Base-by-base conservation (phyloP, 202 grass and related monocot genomes). In the Panicum virgatum region DNA sequence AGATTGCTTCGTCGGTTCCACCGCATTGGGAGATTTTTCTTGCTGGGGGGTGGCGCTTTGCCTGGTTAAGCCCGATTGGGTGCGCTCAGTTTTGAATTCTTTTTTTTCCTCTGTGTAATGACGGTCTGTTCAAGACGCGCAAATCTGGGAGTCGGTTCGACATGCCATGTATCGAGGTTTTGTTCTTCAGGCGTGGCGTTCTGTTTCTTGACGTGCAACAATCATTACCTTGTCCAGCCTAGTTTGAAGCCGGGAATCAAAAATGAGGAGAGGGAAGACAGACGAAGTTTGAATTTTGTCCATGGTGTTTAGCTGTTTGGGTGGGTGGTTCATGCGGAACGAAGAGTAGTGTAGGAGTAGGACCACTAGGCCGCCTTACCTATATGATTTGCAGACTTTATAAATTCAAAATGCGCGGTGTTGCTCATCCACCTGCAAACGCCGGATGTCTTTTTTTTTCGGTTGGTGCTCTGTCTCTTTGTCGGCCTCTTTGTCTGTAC, bases 71-170 rank as follows among this genome's bases (percentile, higher is more conserved):
- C 23, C 23, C 42, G 23, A 27, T 5, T 27, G 15, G 48, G 19
- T 38, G 19, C 48, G 30, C n/a, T 26, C 20, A 16, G 51, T 75
- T 75, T 75, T 57, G 47, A 50, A 13, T 19, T 26, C 3, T 66
- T 42, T 0, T 0, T 12, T 12, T 38, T n/a, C n/a, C 0, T 12
- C 50, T 36, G 0, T 19, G 30, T 46, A 3, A n/a, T n/a, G 3
- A 4, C 3, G 36, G 9, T 18, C 1, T n/a, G 42, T n/a, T 37
- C 11, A 4, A 13, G 15, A 12, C 59, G 14, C 10, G 19, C 50
- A 20, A 72, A 72, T 72, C 47, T 36, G 46, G 14, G 47, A 20
- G 5, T 29, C 32, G 32, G 32, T 34, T 34, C 32, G 3, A 34
- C 32, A 34, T 34, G 32, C 32, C 32, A 34, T 34, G 4, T 4